Base-by-base conservation (phyloP, 768 basidiomycete species). In the Chalciporus pseudorubinellus region DNA sequence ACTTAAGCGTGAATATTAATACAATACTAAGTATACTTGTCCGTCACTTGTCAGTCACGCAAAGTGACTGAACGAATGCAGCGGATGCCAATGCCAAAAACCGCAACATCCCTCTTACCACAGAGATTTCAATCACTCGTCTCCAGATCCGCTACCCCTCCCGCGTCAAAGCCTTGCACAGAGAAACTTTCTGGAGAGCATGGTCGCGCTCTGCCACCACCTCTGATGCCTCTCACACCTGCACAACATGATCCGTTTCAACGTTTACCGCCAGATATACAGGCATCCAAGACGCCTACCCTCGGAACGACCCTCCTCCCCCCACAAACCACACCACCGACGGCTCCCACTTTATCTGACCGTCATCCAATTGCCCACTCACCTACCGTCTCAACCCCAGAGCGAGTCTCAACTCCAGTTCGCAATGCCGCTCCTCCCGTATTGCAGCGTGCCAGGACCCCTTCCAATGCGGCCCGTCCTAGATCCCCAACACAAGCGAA, bases 121-220 rank as follows among this genome's bases (percentile, higher is more conserved):
- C 69, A 71, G 41, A 74, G 77, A 24, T 72, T 80, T 24, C 80
- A 80, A 62, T 70, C 71, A 55, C 73, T 76, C 55, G 72, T 79
- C 24, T 61, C 61, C 18, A 58, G 57, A 55, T 58, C 67, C 29
- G 45, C 26, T 10, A 43, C 51, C 2, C 54, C 44, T 3, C 55
- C 58, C 26, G 51, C 39, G n/a, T n/a, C n/a, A 39, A 56, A 44
- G 31, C 14, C 50, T 19, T 36, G 40, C 13, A 19, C 50, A 18
- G 55, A 51, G 46, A 59, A 45, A 46, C 51, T 45, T n/a, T n/a
- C n/a, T 41, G 44, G 41, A 8, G 44, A 49, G 9, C 19, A 16
- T 21, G 45, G 39, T 26, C 59, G 45, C 11, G 41, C 43, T 44
- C 53, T 50, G 24, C 33, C 57, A 18, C 55, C 46, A 28, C 49